Base-by-base conservation (phyloP, 2,329 filamentous ascomycete genomes). In the Claviceps paspali region DNA sequence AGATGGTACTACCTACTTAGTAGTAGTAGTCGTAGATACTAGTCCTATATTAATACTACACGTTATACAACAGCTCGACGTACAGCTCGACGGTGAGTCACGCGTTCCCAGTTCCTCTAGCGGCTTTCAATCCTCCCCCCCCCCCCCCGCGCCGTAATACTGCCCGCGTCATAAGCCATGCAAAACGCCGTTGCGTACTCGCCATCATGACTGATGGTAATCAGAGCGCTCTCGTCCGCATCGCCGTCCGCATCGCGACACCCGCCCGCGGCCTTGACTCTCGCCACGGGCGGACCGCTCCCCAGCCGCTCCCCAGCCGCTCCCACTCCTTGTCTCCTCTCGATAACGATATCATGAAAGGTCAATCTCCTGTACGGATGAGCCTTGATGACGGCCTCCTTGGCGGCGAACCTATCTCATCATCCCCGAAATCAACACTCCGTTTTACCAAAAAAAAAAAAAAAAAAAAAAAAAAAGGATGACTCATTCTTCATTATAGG, bases 131-230 rank as follows among this genome's bases (percentile, higher is more conserved):
- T n/a, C n/a, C n/a, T n/a, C n/a, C n/a, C 14, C 29, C 17, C 9
- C 1, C 8, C n/a, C 1, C 15, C 21, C n/a, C 22, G 15, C 11
- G 12, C 24, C 23, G 6, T 27, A 15, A 19, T 17, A n/a, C 7
- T 14, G 12, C 32, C 10, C 22, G 23, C 8, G 22, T 47, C 43
- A 35, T 47, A 34, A n/a, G 70, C 74, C 24, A 84, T 45, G 44
- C 78, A 82, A 1, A 79, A 65, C 6, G 80, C 81, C 15, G 70
- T 77, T 8, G 85, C 85, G 58, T 86, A 93, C 6, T 84, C 79
- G 2, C 73, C 78, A 55, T 95, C 87, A 54, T 95, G 87, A 49
- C 81, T 91, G 48, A 95, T 92, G 41, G 80, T 88, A 31, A 94
- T 53, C 49, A 73, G 65, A 11, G 77, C 84, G 35, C 74, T 63